Evolutionary conservation across 2,329 filamentous ascomycete genomes (phyloP), one percentile per base, ranked within the genome.

Genomic region (Fusarium guadeloupense): DNA sequence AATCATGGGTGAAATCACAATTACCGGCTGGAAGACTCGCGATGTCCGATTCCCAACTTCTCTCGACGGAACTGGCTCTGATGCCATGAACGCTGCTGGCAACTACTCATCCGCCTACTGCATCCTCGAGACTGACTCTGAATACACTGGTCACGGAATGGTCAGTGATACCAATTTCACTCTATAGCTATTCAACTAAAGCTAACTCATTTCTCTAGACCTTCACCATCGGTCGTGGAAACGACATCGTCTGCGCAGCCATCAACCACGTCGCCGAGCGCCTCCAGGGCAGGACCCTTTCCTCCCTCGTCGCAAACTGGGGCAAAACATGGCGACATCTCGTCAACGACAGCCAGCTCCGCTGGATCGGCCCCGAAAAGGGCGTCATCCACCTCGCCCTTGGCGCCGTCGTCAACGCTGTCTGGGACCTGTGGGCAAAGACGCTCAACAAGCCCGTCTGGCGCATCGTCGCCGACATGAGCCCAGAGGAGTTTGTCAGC

Each of bases 371-470:
- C 0, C 93, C 93, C 0, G 93, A 97, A 72, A 97, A 97, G 78
- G 93, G 93, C 56, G 93, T 97, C 38, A 96, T 96, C 68, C 93
- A 97, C 77, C 89, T 97, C 8, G 93, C 93, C 2, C 87, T 97
- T 10, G 92, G 91, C 25, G 91, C 92, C 37, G 89, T 96, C 14
- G 91, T 96, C 69, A 97, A 97, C 75, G 93, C 92, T 14, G 83
- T 96, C 69, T 97, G 93, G 93, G 93, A 97, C 75, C 85, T 97
- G n/a, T 96, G 93, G 93, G 92, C 91, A 49, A 96, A 96, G 80
- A 84, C 84, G 3, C 85, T 95, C 30, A 83, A 85, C 64, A 96
- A 97, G 81, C 93, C 93, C 4, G 91, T 97, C 13, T 97, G 93
- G 93, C 85, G 88, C 55, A 89, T 97, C 60, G 89, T 97, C 20